phyloP scores from a whole-genome alignment of 2,329 filamentous ascomycete genomes.

The Fusarium tanahbumbuense region DNA sequence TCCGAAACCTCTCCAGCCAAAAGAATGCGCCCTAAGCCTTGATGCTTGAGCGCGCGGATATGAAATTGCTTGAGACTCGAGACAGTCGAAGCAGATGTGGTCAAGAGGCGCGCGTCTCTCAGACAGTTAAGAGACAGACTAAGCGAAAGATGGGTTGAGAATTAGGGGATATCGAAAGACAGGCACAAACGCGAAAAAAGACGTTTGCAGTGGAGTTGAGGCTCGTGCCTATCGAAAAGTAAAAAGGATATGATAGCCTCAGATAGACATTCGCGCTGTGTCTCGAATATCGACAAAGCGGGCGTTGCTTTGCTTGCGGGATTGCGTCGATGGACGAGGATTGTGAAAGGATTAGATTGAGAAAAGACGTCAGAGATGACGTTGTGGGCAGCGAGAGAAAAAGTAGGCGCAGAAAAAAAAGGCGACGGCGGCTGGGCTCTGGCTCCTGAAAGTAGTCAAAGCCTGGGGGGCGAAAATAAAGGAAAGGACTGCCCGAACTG shows the following conservation, averaged over 20 bases:
- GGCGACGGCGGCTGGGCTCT: constrained; percentile 49
- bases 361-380: constrained; percentile 63
- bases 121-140: constrained; percentile 22
- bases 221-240: constrained; percentile 38
- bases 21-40: background rate
- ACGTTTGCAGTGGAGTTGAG: constrained; percentile 42
- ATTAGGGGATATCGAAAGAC: constrained; percentile 30
- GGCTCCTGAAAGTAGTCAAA: constrained; percentile 45
- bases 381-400: constrained; percentile 53
- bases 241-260: constrained; percentile 14
- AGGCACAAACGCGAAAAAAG: constrained; percentile 21
- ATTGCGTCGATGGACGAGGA: constrained; percentile 50
- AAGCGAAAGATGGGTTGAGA: constrained; percentile 27
- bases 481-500: constrained; percentile 25
- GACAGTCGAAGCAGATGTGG: constrained; percentile 25
- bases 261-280: constrained; percentile 36
- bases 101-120: constrained; percentile 27
- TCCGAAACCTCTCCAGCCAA: constrained; percentile 22
- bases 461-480: constrained; percentile 35
- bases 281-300: constrained; percentile 41
- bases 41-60: constrained; percentile 18
- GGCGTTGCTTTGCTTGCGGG: constrained; percentile 46
- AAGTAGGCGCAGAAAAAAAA: constrained; percentile 53
- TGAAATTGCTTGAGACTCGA: constrained; percentile 21
- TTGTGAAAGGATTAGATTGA: constrained; percentile 54